These are phyloP conservation scores for Bonia amplexicaulis DNA, from an alignment of 176 grass and related monocot genomes.

Conservation along the genomic window DNA sequence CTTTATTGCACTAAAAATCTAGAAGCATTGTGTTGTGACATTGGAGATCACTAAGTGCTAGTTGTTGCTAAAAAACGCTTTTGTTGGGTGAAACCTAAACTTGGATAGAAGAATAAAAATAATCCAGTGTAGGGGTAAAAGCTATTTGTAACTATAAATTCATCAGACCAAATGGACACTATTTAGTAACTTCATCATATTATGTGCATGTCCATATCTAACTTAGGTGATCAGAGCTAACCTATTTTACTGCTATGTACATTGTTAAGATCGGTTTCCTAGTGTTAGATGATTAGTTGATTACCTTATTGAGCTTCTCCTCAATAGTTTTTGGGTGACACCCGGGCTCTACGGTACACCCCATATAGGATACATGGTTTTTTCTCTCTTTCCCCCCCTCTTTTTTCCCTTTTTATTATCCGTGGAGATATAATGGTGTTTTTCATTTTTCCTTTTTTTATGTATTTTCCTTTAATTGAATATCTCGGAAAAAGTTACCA, in stretches of 20 bases:
- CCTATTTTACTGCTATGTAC: not conserved
- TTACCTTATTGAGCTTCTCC: not conserved
- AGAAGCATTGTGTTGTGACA: not conserved
- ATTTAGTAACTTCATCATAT: not conserved
- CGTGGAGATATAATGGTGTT: no score
- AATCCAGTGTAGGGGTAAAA: not conserved
- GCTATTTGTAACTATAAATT: not conserved
- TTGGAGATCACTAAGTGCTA: not conserved
- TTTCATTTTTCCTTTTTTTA: no score
- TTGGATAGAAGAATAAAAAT: not conserved
- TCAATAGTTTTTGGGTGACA: not conserved
- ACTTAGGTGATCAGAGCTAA: not conserved
- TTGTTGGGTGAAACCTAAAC: not conserved
- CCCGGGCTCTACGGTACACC: not conserved
- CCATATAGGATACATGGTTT: not conserved
- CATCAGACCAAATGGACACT: not conserved
- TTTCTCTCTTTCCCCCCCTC: no score
- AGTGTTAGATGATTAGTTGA: not conserved
- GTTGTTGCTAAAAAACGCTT: not conserved
- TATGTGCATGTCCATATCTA: not conserved
- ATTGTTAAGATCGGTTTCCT: not conserved
- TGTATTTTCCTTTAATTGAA: no score
- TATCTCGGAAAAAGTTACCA: no score
- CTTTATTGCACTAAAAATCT: not conserved
- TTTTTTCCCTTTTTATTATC: no score